Evolutionary conservation across 1,139 yeast genomes (phyloP).

Genomic region (Zygoascus hellenicus): DNA sequence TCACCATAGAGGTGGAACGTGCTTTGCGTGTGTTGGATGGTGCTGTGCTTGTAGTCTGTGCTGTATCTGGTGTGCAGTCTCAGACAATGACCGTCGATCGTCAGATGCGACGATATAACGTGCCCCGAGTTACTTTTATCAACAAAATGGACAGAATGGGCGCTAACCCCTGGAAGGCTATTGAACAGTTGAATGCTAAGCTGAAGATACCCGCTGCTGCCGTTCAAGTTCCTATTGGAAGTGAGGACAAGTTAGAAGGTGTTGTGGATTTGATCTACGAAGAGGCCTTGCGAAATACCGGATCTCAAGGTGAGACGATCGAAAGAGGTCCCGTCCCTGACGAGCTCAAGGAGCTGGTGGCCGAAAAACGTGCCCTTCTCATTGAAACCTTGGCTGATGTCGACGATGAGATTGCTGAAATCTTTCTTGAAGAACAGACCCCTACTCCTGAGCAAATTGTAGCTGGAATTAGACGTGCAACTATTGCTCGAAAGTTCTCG

Average conservation of each 20-base stretch:
- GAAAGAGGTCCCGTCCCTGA: conserved; percentile 64
- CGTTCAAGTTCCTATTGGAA: conserved; percentile 94
- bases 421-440: conserved; percentile 82
- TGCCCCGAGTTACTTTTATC: conserved; percentile 91
- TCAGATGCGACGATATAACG: conserved; percentile 97
- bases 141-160: conserved; percentile 99
- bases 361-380: conserved; percentile 74
- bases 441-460: conserved; percentile 81
- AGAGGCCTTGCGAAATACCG: conserved; percentile 84
- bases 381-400: conserved; percentile 96
- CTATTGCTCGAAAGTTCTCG: conserved; percentile 93
- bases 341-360: conserved; percentile 66
- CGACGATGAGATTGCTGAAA: conserved; percentile 93
- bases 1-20: conserved; percentile 97
- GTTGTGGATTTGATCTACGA: conserved; percentile 86
- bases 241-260: conserved; percentile 79
- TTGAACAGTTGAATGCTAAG: conserved; percentile 82
- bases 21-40: conserved; percentile 96
- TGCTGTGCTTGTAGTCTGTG: conserved; percentile 96
- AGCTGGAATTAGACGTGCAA: conserved; percentile 86
- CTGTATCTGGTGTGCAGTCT: conserved; percentile 96
- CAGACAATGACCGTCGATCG: conserved; percentile 98
- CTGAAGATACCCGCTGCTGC: conserved; percentile 96
- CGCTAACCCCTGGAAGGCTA: conserved; percentile 91
- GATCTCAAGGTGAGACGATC: conserved; percentile 81